Percentiles rank a stretch among this genome's conserved stretches.
Evolutionary conservation across 108 stramenopile genomes (phyloP).

Genomic region (Nitzschia putrida): DNA sequence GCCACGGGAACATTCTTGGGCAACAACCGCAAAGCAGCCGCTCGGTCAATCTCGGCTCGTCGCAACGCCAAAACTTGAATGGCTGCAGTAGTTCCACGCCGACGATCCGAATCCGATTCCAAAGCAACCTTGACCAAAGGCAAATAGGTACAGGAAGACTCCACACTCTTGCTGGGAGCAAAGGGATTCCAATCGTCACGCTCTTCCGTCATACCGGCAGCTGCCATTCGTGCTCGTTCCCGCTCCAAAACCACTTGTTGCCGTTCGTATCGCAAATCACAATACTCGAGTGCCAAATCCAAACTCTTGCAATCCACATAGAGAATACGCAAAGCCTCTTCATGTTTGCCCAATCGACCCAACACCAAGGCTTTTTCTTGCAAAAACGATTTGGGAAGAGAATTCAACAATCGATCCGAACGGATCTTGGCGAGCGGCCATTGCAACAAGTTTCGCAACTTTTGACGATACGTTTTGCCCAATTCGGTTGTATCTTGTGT

Average conservation of each 20-base stretch:
- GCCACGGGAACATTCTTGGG: constrained; percentile 82
- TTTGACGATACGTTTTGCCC: constrained; percentile 71
- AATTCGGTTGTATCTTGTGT: constrained; percentile 56
- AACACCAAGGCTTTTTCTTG: constrained; percentile 81
- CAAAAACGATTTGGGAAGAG: constrained; percentile 77
- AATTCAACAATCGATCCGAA: constrained; percentile 68
- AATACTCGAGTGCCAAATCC: constrained; percentile 85
- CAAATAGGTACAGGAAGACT: constrained; percentile 64
- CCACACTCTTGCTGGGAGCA: constrained; percentile 1
- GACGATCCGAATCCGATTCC: constrained; percentile 61
- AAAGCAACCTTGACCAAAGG: constrained; percentile 84
- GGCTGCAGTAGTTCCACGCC: constrained; percentile 70
- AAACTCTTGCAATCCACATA: constrained; percentile 74
- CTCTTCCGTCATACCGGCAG: constrained; percentile 31
- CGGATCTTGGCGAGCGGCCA: constrained; percentile 75
- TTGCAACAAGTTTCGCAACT: constrained; percentile 70
- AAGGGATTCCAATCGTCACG: constrained; percentile 38
- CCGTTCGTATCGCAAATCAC: constrained; percentile 74
- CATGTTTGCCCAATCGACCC: constrained; percentile 83
- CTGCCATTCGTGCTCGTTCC: constrained; percentile 34
- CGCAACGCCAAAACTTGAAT: constrained; percentile 82
- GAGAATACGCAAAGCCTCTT: constrained; percentile 83
- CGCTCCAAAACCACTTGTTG: constrained; percentile 52
- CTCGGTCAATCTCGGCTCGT: constrained; percentile 74
- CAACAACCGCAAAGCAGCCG: constrained; percentile 74